Conservation (phyloP, 805 yeast genomes). For the Lipomyces mesembrius region DNA sequence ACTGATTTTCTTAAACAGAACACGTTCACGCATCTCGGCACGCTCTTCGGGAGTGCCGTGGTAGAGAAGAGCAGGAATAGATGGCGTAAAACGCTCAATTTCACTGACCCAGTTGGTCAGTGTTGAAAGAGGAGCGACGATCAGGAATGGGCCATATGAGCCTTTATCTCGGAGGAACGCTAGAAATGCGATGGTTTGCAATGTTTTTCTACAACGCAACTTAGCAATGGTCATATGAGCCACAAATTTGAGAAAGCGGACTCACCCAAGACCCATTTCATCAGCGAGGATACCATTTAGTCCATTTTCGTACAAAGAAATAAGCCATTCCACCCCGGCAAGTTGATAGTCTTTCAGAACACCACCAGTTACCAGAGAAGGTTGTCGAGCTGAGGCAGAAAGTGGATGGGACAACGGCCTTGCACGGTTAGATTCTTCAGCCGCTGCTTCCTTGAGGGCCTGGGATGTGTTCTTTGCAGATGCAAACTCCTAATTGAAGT, state of each 20-base stretch:
- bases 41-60: slow-evolving; percentile 68
- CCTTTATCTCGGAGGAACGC: slow-evolving; percentile 79
- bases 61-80: slow-evolving; percentile 63
- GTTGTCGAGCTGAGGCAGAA: slow-evolving; percentile 49
- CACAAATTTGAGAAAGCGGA: too few relatives aligned
- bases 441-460: slow-evolving; percentile 10
- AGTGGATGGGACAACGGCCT: slow-evolving; percentile 9
- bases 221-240: not conserved
- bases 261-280: slow-evolving; percentile 89
- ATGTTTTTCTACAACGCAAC: slow-evolving; percentile 58
- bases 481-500: not conserved
- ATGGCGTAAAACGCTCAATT: slow-evolving; percentile 73
- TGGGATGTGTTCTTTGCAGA: slow-evolving; percentile 1
- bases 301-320: slow-evolving; percentile 88
- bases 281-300: slow-evolving; percentile 94
- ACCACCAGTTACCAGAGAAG: slow-evolving; percentile 60
- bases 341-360: slow-evolving; percentile 79
- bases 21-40: slow-evolving; percentile 48
- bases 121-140: slow-evolving; percentile 84
- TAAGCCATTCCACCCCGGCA: slow-evolving; percentile 89
- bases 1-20: slow-evolving; percentile 39
- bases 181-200: slow-evolving; percentile 81
- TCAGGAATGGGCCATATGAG: slow-evolving; percentile 73
- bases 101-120: slow-evolving; percentile 84
- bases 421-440: slow-evolving; percentile 5